Conservation (phyloP, 768 basidiomycete genomes). For the Collybia sordida region DNA sequence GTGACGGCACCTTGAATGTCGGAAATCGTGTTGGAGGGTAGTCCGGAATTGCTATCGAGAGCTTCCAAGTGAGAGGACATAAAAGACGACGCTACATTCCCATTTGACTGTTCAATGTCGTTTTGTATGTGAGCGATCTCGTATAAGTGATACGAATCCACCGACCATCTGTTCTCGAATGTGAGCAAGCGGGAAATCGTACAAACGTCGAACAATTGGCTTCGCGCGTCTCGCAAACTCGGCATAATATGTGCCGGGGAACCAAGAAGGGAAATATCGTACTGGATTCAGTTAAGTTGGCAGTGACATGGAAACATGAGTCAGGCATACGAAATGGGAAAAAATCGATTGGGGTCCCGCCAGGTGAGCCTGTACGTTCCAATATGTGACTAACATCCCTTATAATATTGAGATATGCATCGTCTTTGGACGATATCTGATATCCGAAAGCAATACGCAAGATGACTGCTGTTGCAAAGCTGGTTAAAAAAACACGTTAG, state of each 20-base stretch:
- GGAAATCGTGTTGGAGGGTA: background rate
- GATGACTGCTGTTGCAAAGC: slow-evolving; percentile 11
- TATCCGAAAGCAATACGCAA: slow-evolving; percentile 29
- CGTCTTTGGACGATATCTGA: slow-evolving; percentile 25
- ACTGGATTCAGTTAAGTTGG: slow-evolving; percentile 16
- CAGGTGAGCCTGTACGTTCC: slow-evolving; percentile 20
- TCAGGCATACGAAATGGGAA: slow-evolving; percentile 14
- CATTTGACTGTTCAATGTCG: slow-evolving; percentile 10
- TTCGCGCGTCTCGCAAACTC: slow-evolving; percentile 11
- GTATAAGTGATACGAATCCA: no score
- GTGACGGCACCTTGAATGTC: slow-evolving; percentile 19
- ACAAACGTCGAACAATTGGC: slow-evolving; percentile 16
- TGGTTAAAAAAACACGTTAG: background rate
- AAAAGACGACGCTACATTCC: slow-evolving; percentile 20
- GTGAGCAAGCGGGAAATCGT: slow-evolving; percentile 26
- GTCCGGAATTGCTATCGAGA: background rate
- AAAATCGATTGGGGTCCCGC: background rate
- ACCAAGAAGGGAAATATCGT: slow-evolving; percentile 30
- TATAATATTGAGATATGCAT: slow-evolving; percentile 27
- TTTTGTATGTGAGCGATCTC: no score
- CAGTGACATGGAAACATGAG: background rate
- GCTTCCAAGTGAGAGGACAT: slow-evolving; percentile 15
- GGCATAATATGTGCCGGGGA: slow-evolving; percentile 26
- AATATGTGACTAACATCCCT: slow-evolving; percentile 20
- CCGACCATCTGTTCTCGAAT: slow-evolving; percentile 32